Percentiles rank a stretch among this genome's conserved stretches.
phyloP scores from a whole-genome alignment of 352 stramenopile genomes.

The Pythium coloratum region DNA sequence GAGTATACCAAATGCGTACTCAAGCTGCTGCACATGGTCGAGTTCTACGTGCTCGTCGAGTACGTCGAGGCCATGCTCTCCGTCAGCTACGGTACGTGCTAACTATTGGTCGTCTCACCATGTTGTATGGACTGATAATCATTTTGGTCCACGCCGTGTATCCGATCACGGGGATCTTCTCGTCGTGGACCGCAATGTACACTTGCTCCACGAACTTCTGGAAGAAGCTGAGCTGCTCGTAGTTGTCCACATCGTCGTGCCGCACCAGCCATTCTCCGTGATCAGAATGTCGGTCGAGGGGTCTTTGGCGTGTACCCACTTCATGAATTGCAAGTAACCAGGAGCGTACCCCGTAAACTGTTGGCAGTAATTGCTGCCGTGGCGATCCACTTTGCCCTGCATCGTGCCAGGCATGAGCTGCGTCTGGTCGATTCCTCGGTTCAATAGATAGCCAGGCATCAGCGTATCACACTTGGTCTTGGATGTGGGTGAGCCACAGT shows the following conservation, averaged over 20 bases:
- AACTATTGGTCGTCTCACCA: no score
- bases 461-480: slow-evolving; percentile 36
- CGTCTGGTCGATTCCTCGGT: slow-evolving; percentile 47
- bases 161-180: slow-evolving; percentile 71
- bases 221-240: slow-evolving; percentile 62
- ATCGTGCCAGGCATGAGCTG: slow-evolving; percentile 61
- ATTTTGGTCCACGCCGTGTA: slow-evolving; percentile 87
- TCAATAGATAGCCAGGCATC: slow-evolving; percentile 32
- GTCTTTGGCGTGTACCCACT: slow-evolving; percentile 47
- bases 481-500: slow-evolving; percentile 39
- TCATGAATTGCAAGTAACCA: slow-evolving; percentile 49
- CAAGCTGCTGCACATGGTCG: no score
- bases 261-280: slow-evolving; percentile 66
- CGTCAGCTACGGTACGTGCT: not conserved
- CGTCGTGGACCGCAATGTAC: slow-evolving; percentile 46
- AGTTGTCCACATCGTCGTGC: slow-evolving; percentile 53
- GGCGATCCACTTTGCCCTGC: slow-evolving; percentile 37
- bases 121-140: no score
- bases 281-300: slow-evolving; percentile 46
- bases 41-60: slow-evolving; percentile 1
- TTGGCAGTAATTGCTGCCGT: slow-evolving; percentile 36
- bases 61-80: not conserved
- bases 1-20: not conserved
- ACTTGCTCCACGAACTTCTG: slow-evolving; percentile 55
- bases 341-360: slow-evolving; percentile 50